phyloP scores from a whole-genome alignment of 2,329 filamentous ascomycete species.

The Neofusicoccum cordaticola region DNA sequence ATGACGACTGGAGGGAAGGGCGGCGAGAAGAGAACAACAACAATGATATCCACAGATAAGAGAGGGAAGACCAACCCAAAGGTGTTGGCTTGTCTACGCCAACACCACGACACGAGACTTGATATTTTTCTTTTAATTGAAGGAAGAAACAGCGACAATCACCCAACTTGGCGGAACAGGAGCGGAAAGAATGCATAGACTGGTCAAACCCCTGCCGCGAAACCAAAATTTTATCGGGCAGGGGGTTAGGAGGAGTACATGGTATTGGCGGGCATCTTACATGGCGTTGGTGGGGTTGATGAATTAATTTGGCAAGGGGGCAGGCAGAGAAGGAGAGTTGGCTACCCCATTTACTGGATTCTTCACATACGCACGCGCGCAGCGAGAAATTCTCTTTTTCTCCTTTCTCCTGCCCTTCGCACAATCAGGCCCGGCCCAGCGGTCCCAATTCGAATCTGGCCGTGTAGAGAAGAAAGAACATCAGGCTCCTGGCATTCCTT shows the following conservation, averaged over 20 bases:
- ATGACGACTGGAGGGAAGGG: neutral
- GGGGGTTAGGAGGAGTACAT: neutral
- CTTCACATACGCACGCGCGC: neutral
- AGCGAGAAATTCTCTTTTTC: neutral
- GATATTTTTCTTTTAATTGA: neutral
- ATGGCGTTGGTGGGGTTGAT: neutral
- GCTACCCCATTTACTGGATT: neutral
- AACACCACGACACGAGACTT: conserved; percentile 1
- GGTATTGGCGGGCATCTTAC: neutral
- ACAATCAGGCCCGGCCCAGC: neutral
- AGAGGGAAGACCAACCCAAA: neutral
- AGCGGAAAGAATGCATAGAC: conserved; percentile 4
- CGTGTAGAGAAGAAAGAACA: neutral
- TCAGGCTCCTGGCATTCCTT: neutral
- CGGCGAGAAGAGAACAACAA: neutral
- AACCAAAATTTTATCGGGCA: neutral
- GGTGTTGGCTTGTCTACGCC: neutral
- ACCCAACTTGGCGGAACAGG: neutral
- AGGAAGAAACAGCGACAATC: neutral
- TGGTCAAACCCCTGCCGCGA: neutral
- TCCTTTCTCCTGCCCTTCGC: neutral
- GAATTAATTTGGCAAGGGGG: neutral
- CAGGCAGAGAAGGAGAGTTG: neutral
- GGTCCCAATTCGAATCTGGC: too few relatives aligned
- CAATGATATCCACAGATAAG: conserved; percentile 12